phyloP scores from a whole-genome alignment of 1,284 basidiomycete genomes.

The Ustilago tritici region DNA sequence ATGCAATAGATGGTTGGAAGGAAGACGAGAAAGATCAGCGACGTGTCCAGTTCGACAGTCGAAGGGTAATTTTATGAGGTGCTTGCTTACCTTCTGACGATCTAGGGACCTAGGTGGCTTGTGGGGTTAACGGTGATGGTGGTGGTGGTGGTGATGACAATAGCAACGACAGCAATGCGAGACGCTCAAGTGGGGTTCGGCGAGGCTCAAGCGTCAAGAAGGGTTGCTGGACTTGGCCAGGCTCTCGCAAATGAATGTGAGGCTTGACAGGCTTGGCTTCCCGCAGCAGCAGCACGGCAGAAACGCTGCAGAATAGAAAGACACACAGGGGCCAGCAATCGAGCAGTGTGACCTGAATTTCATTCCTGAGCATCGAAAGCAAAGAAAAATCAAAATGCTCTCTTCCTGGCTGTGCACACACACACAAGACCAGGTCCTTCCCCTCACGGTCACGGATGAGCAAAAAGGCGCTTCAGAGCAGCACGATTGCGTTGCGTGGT shows the following conservation, averaged over 20 bases:
- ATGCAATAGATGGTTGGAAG: neutral
- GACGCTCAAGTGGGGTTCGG: neutral
- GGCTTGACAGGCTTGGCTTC: neutral
- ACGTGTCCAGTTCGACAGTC: neutral
- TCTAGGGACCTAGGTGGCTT: neutral
- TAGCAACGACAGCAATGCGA: neutral
- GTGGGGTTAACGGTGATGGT: neutral
- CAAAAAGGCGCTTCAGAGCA: neutral
- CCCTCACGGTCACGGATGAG: neutral
- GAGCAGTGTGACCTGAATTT: slow-evolving; percentile 1
- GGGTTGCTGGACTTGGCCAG: neutral
- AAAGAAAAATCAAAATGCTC: too few relatives aligned
- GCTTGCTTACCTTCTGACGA: neutral
- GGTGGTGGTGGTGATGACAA: neutral
- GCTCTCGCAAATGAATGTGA: neutral
- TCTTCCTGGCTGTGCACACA: neutral
- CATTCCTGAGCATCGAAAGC: slow-evolving; percentile 13
- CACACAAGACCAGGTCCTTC: too few relatives aligned
- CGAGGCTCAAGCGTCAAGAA: neutral
- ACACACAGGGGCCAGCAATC: slow-evolving; percentile 1
- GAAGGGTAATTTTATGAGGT: neutral
- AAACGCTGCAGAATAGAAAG: neutral
- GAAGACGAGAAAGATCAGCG: neutral
- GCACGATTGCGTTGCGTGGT: slow-evolving; percentile 6
- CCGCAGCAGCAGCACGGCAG: neutral